Evolutionary conservation across 1,139 yeast genomes (phyloP), one percentile per base, ranked within the genome.

Genomic region (Kluyveromyces sp.): DNA sequence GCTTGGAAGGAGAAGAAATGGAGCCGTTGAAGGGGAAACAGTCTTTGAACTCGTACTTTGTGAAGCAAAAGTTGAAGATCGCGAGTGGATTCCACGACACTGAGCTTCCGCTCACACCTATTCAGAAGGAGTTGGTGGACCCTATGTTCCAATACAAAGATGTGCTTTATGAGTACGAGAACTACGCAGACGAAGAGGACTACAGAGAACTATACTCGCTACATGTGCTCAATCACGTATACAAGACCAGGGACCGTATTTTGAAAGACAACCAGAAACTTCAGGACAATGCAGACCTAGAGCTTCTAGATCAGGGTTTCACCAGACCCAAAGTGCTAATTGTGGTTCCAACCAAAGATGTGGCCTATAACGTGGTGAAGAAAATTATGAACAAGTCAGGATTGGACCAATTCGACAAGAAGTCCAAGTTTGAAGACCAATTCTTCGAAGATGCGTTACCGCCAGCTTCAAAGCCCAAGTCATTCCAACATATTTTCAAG

Each of bases 271-370:
- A 83, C 53, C 75, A 76, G 40, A 81, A 78, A 56, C 47, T 83
- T 72, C 56, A 71, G 69, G 53, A 60, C 70, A 58, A 62, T 34
- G 47, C 54, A 4, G 67, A 63, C 40, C 50, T 50, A 31, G 96
- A 88, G 57, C 73, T 76, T 50, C 71, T 95, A 49, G 98, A 92
- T 63, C 98, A 92, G 65, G 97, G 98, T 15, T 94, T 89, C 61
- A 90, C 97, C 0, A 75, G 97, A 51, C 96, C 98, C 1, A 90
- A 89, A 60, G 90, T 84, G 2, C 70, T 92, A 48, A 79, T 92
- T 4, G 67, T 92, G 35, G 70, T 88, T 42, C 97, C 99, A 6
- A 88, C 96, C 0, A 76, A 96, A 60, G 78, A 89, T 54, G 72
- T 85, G 3, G 88, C 95, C 41, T 79, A 78, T 61, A 80, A 81